Percentiles rank a stretch among this genome's conserved stretches.
Conservation (phyloP, 306 rosid genomes). For the Trichosanthes cucumerina region DNA sequence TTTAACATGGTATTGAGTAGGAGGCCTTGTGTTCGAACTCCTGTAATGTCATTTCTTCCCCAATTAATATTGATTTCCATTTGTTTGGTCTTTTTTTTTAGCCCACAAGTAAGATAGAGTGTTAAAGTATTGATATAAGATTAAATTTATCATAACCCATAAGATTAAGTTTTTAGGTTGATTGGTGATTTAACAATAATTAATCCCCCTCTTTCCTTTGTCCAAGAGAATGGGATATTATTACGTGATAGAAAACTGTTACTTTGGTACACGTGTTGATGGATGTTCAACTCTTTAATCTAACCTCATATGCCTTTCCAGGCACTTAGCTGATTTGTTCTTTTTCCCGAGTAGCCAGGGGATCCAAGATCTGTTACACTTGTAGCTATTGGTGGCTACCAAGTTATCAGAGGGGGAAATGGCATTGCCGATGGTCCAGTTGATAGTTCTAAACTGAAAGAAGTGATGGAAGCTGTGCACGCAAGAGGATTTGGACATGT, state of each 20-base stretch:
- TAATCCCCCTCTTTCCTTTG: background rate
- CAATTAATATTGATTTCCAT: too few species aligned
- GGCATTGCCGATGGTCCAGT: conserved; percentile 59
- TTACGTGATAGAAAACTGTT: background rate
- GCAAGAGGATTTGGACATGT: conserved; percentile 30
- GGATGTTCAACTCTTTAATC: background rate
- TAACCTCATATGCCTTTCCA: background rate
- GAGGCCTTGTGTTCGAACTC: too few species aligned
- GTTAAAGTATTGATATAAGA: too few species aligned
- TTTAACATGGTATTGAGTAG: too few species aligned
- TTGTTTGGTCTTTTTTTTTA: too few species aligned
- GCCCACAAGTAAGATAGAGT: too few species aligned
- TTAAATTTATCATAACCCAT: too few species aligned
- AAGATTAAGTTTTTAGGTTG: too few species aligned
- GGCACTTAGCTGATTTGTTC: conserved; percentile 17
- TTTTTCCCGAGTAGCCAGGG: conserved; percentile 62
- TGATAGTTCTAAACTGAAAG: conserved; percentile 28
- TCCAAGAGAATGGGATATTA: background rate
- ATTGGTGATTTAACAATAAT: too few species aligned
- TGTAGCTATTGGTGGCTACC: conserved; percentile 72
- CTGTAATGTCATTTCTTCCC: too few species aligned
- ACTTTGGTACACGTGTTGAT: background rate
- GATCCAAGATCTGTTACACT: conserved; percentile 56
- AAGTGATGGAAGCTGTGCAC: conserved; percentile 40
- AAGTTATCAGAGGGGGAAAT: conserved; percentile 80